Percentiles rank a stretch among this genome's conserved stretches.
phyloP scores from a whole-genome alignment of 352 stramenopile genomes.

The Pythium pyrilobum region DNA sequence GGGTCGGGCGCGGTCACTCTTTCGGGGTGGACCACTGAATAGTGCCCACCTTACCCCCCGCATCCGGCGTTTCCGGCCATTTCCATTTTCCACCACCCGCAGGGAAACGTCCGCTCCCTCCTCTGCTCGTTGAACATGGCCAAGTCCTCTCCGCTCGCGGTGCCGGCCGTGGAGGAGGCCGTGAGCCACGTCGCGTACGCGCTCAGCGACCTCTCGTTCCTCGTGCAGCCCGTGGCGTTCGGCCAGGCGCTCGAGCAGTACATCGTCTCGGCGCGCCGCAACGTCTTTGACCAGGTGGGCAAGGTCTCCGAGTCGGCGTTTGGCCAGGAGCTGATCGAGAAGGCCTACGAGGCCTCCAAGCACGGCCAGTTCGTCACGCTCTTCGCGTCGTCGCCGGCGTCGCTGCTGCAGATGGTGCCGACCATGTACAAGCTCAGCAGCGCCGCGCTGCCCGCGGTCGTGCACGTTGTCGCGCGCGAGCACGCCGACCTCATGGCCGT shows the following conservation, averaged over 20 bases:
- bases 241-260: constrained; percentile 59
- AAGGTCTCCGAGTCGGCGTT: constrained; percentile 41
- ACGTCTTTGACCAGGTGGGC: constrained; percentile 77
- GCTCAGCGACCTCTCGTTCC: constrained; percentile 71
- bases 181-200: constrained; percentile 77
- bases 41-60: constrained; percentile 4
- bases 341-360: constrained; percentile 53
- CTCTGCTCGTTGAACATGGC: neutral
- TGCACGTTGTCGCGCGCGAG: constrained; percentile 89
- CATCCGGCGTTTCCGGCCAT: neutral
- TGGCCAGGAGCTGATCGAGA: constrained; percentile 59
- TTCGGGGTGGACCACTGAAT: neutral
- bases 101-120: neutral
- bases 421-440: constrained; percentile 93
- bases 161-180: constrained; percentile 60
- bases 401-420: constrained; percentile 90
- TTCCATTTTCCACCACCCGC: neutral
- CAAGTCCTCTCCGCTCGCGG: constrained; percentile 1
- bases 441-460: constrained; percentile 74
- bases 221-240: constrained; percentile 62
- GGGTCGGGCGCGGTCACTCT: constrained; percentile 7
- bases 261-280: constrained; percentile 62
- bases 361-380: constrained; percentile 86
- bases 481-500: constrained; percentile 92
- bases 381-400: constrained; percentile 82